Evolutionary conservation across 441 rosid species (phyloP).

Genomic region (Pelargonium cotyledonis): DNA sequence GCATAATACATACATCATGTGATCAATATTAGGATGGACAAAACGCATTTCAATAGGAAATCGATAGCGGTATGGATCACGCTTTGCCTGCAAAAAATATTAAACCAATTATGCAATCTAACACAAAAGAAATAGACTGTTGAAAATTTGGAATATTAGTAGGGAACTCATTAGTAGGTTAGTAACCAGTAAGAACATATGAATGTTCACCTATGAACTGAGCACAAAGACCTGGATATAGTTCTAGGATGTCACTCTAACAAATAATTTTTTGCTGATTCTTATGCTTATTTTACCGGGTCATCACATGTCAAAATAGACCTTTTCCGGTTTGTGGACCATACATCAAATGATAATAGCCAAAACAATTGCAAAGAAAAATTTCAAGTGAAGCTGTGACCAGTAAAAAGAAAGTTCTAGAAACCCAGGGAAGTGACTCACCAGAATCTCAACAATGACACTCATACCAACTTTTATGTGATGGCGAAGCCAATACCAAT

Average conservation of each 20-base stretch:
- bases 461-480: slow-evolving; percentile 92
- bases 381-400: background rate
- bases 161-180: background rate
- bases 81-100: slow-evolving; percentile 62
- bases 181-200: background rate
- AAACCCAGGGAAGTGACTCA: slow-evolving; percentile 27
- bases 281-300: background rate
- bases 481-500: slow-evolving; percentile 99
- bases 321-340: background rate
- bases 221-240: background rate
- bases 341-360: background rate
- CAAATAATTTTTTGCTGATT: background rate
- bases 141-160: background rate
- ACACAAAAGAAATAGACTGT: slow-evolving; percentile 1
- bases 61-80: slow-evolving; percentile 87
- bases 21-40: slow-evolving; percentile 86
- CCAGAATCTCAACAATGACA: slow-evolving; percentile 87
- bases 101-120: slow-evolving; percentile 5
- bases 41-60: slow-evolving; percentile 95
- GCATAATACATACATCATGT: slow-evolving; percentile 61
- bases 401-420: background rate
- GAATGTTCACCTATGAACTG: background rate
- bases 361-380: background rate
- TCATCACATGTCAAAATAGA: background rate
- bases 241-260: background rate